Conservation (phyloP, 306 rosid species). For the Quercus suber region DNA sequence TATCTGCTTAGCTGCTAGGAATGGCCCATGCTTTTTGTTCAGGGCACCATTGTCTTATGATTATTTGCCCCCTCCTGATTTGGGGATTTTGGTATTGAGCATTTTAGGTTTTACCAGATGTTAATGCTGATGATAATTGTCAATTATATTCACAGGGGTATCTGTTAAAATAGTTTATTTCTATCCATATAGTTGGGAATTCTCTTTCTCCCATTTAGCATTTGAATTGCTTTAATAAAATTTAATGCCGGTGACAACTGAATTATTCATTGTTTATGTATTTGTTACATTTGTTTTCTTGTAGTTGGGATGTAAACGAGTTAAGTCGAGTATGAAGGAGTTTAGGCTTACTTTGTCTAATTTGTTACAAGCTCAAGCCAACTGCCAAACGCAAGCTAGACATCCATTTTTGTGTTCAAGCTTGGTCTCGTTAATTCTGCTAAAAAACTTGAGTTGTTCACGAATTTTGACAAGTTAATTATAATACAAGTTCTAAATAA, state of each 20-base stretch:
- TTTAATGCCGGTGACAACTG: background rate
- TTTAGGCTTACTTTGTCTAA: too few species aligned
- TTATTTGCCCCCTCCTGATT: slow-evolving; percentile 36
- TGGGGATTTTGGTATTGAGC: slow-evolving; percentile 45
- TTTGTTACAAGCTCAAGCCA: too few species aligned
- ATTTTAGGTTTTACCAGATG: background rate
- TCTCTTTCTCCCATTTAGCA: background rate
- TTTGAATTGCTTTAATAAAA: background rate
- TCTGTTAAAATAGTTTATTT: background rate
- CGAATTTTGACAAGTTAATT: too few species aligned
- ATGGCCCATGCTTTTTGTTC: slow-evolving; percentile 14
- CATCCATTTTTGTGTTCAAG: too few species aligned
- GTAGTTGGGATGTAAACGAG: too few species aligned
- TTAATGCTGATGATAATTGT: background rate
- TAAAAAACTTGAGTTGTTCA: too few species aligned
- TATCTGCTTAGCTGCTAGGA: background rate
- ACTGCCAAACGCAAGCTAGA: too few species aligned
- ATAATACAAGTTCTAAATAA: too few species aligned
- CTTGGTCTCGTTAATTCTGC: too few species aligned
- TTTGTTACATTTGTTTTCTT: too few species aligned
- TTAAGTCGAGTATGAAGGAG: too few species aligned
- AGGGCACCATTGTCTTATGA: slow-evolving; percentile 31
- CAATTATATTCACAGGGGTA: background rate
- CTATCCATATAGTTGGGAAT: background rate
- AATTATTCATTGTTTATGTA: background rate